phyloP scores from a whole-genome alignment of 352 stramenopile species.

The Phytophthora sansomeana region DNA sequence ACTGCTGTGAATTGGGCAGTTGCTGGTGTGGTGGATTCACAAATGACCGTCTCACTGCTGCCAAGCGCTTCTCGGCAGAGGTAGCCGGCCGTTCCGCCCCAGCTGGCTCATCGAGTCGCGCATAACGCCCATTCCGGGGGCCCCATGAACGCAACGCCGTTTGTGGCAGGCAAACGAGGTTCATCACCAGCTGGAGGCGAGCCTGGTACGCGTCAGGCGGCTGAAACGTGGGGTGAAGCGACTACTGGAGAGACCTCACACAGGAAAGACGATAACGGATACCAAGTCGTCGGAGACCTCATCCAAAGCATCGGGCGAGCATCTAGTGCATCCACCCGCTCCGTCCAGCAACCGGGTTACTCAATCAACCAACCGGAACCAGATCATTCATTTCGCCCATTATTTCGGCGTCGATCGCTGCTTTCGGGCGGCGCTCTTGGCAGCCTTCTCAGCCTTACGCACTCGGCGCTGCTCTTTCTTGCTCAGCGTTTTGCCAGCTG shows the following conservation, averaged over 20 bases:
- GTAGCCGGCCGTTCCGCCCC: conserved; percentile 22
- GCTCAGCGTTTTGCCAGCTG: conserved; percentile 33
- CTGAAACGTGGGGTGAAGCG: conserved; percentile 1
- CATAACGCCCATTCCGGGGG: conserved; percentile 25
- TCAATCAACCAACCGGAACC: conserved; percentile 8
- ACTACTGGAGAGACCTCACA: not conserved
- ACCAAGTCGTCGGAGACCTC: conserved; percentile 9
- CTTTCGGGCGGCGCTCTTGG: conserved; percentile 20
- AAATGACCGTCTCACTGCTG: conserved; percentile 19
- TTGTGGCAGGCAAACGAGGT: conserved; percentile 19
- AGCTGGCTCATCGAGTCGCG: conserved; percentile 20
- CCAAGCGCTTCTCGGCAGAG: conserved; percentile 15
- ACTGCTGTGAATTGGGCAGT: conserved; percentile 6
- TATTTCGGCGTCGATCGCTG: conserved; percentile 24
- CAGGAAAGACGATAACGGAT: conserved; percentile 10
- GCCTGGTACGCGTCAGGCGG: not conserved
- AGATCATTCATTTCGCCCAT: conserved; percentile 28
- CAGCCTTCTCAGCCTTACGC: conserved; percentile 39
- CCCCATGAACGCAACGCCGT: not conserved
- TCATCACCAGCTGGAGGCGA: not conserved
- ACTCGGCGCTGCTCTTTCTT: conserved; percentile 60
- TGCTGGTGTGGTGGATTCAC: conserved; percentile 23
- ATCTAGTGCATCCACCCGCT: conserved; percentile 11
- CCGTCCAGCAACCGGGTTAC: conserved; percentile 5
- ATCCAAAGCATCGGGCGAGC: conserved; percentile 1